Evolutionary conservation across 2,329 filamentous ascomycete genomes (phyloP).

Genomic region (Teratosphaeria epicoccoides): DNA sequence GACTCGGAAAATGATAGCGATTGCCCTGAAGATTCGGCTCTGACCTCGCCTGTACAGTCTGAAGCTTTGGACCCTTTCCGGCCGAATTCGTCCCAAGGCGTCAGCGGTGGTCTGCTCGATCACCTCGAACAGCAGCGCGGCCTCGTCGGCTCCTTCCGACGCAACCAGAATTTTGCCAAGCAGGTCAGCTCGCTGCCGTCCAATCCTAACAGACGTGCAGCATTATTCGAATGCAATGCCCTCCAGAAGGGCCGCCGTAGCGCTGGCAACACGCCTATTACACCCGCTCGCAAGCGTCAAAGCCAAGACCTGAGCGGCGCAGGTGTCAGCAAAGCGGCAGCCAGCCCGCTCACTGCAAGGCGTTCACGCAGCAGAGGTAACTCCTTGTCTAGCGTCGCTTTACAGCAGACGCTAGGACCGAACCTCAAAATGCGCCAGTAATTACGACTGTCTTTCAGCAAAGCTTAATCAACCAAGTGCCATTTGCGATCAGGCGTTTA

Average conservation of each 20-base stretch:
- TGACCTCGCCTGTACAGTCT: conserved; percentile 15
- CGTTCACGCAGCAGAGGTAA: conserved; percentile 12
- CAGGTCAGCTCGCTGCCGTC: conserved; percentile 45
- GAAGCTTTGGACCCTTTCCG: conserved; percentile 13
- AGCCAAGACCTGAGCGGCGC: conserved; percentile 19
- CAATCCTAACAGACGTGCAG: conserved; percentile 52
- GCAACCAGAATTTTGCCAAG: conserved; percentile 42
- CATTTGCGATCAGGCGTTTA: neutral
- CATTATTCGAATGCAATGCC: conserved; percentile 50
- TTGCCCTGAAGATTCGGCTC: conserved; percentile 42
- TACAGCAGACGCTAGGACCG: conserved; percentile 7
- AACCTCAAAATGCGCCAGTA: conserved; percentile 4
- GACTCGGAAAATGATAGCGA: conserved; percentile 16
- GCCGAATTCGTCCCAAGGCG: conserved; percentile 5
- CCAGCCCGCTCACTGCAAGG: conserved; percentile 11
- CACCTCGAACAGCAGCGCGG: conserved; percentile 53
- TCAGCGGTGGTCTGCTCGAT: conserved; percentile 38
- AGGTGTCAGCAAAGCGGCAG: conserved; percentile 19
- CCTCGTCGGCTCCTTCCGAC: conserved; percentile 68
- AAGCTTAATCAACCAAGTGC: neutral
- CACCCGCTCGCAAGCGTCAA: conserved; percentile 43
- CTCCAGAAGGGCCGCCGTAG: conserved; percentile 55
- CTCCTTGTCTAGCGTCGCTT: conserved; percentile 4
- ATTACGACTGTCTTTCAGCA: neutral
- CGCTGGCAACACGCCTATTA: conserved; percentile 57